Evolutionary conservation across 306 rosid species (phyloP).

Genomic region (Pterocarpus santalinus): DNA sequence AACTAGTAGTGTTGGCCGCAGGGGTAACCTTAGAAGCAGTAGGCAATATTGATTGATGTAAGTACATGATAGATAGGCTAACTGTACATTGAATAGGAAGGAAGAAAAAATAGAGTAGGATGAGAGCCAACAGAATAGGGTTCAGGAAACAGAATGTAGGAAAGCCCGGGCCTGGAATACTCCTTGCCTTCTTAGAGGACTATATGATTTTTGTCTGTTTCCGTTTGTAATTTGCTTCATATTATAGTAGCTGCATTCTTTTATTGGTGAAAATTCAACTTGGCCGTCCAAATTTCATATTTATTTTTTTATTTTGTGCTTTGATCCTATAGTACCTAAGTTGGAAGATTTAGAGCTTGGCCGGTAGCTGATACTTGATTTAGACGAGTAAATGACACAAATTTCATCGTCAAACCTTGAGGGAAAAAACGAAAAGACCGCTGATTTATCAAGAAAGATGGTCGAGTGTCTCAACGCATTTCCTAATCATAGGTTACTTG

Average conservation of each 20-base stretch:
- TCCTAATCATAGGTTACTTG: too few relatives aligned
- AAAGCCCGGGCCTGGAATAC: constrained; percentile 44
- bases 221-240: constrained; percentile 60
- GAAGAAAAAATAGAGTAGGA: constrained; percentile 54
- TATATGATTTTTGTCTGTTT: constrained; percentile 55
- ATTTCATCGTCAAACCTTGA: background rate
- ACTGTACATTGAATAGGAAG: constrained; percentile 90
- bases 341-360: background rate
- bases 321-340: background rate
- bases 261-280: constrained; percentile 53
- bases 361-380: background rate
- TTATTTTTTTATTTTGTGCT: constrained; percentile 2
- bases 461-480: too few relatives aligned
- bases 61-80: constrained; percentile 82
- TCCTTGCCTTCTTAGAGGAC: constrained; percentile 38
- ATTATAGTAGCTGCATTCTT: constrained; percentile 70
- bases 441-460: background rate
- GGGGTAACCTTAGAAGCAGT: constrained; percentile 66
- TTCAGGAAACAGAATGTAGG: constrained; percentile 62
- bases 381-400: background rate
- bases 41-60: constrained; percentile 73
- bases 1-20: constrained; percentile 74
- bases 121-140: constrained; percentile 51
- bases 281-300: background rate
- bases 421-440: background rate